Evolutionary conservation across 2,329 filamentous ascomycete species (phyloP), one percentile per base, ranked within the genome.

Genomic region (Neonectria sp.): DNA sequence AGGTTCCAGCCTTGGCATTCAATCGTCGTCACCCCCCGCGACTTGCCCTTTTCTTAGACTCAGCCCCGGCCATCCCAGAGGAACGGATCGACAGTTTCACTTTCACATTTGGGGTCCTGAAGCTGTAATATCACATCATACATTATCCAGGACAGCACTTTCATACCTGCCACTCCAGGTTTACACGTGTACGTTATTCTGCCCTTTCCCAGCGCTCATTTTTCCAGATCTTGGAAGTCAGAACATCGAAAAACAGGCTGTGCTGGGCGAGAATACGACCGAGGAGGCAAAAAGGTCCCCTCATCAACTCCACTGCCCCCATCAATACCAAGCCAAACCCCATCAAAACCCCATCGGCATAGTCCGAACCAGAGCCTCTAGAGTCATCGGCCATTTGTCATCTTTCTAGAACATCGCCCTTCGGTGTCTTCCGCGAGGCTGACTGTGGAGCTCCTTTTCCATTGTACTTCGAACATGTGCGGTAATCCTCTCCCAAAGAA

Each of bases 371-470:
- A 24, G 52, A 43, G 29, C 48, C 21, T 35, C 51, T 49, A 51
- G 29, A 27, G 9, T 31, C 15, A 52, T 27, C 53, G 9, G 52
- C 17, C 68, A 71, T 73, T 71, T 71, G 71, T 74, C 70, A 70
- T 66, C 63, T 55, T 74, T 75, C 73, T 75, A 73, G 73, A 75
- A 75, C 49, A 45, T 69, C 43, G 40, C 55, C 46, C n/a, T 8
- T 63, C 56, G 65, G 53, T 53, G 45, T 58, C 37, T 15, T 52
- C 58, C 65, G 65, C 65, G 60, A 60, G 65, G 65, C 60, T 64
- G 49, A 58, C 48, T 60, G 55, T 65, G 62, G 60, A 53, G 46
- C 21, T 21, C 21, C 21, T 21, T 21, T 21, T 21, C 21, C 21
- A 21, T 21, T 21, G 21, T 21, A 21, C 21, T 21, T 21, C 21